Conservation (phyloP, 306 rosid genomes). For the Trifolium repens region DNA sequence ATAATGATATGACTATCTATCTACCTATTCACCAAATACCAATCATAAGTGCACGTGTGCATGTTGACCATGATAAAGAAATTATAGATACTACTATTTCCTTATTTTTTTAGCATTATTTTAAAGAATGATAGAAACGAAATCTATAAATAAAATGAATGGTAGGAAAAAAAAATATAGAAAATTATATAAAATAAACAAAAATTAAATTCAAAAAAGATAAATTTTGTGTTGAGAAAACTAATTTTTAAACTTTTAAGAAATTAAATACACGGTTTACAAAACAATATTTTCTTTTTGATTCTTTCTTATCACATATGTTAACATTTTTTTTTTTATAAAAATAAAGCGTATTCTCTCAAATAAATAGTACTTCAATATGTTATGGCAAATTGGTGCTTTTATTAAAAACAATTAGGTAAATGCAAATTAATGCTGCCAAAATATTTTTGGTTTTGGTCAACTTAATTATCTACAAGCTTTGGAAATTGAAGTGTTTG, state of each 20-base stretch:
- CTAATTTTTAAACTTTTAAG: too few species aligned
- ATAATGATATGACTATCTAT: neutral
- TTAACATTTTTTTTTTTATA: too few species aligned
- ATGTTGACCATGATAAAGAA: constrained; percentile 18
- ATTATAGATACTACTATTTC: neutral
- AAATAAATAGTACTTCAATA: neutral
- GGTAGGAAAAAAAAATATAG: neutral
- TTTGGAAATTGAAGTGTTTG: constrained; percentile 13
- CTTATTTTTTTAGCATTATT: too few species aligned
- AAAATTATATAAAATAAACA: too few species aligned
- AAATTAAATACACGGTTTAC: too few species aligned
- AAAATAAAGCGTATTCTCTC: too few species aligned
- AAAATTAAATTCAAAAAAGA: too few species aligned
- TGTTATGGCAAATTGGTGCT: neutral
- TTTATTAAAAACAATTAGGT: too few species aligned
- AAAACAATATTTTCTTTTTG: too few species aligned
- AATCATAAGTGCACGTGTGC: constrained; percentile 31
- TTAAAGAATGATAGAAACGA: neutral
- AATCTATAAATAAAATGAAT: neutral
- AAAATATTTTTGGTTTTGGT: constrained; percentile 1
- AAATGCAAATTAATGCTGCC: too few species aligned
- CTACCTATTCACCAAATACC: neutral
- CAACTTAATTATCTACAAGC: neutral
- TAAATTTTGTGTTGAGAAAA: too few species aligned
- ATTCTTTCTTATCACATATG: too few species aligned